phyloP scores from a whole-genome alignment of 2,329 filamentous ascomycete genomes.

The Alternaria infectoria region DNA sequence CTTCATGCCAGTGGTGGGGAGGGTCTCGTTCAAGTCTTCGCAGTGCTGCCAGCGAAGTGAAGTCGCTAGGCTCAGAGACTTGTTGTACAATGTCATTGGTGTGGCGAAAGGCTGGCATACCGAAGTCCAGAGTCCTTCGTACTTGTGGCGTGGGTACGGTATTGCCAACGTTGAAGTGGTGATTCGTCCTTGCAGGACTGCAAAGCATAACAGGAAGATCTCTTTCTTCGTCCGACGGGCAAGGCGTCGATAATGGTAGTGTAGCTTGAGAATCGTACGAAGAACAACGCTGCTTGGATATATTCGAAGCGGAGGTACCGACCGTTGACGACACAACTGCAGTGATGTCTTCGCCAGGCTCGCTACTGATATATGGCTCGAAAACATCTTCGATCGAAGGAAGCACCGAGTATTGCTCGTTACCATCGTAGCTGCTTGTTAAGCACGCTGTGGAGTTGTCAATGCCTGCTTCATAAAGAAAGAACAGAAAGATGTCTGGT shows the following conservation, averaged over 20 bases:
- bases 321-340: neutral
- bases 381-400: neutral
- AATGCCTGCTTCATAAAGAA: neutral
- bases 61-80: neutral
- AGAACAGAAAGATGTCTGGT: neutral
- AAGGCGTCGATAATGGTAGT: neutral
- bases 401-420: neutral
- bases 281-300: neutral
- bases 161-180: rapidly evolving
- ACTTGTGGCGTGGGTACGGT: neutral
- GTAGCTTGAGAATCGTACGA: neutral
- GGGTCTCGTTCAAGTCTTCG: neutral
- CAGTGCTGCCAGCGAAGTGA: neutral
- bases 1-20: conserved; percentile 1
- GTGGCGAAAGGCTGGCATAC: neutral
- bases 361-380: neutral
- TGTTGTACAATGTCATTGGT: neutral
- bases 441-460: neutral
- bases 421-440: neutral
- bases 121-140: neutral
- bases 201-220: neutral
- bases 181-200: too few species aligned
- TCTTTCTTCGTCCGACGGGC: neutral
- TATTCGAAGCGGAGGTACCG: neutral
- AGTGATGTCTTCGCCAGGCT: neutral